Conservation (phyloP, 768 basidiomycete species). For the Mrakia gelida region DNA sequence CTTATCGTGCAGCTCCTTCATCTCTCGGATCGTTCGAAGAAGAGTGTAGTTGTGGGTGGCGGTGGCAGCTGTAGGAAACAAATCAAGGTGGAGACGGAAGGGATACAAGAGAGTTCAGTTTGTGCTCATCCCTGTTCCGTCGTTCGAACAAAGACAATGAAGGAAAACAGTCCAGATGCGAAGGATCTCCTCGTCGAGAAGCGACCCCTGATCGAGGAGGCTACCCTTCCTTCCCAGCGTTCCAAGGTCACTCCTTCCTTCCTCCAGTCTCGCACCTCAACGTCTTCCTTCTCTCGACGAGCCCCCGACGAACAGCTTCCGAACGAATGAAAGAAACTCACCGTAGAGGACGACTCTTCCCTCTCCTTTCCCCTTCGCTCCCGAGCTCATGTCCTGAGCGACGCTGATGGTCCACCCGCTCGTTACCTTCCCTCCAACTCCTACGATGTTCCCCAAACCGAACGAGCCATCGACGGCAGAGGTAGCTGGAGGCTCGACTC, state of each 20-base stretch:
- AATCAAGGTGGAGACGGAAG: conserved; percentile 30
- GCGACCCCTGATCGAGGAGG: not conserved
- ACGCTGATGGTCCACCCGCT: conserved; percentile 16
- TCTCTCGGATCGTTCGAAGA: conserved; percentile 68
- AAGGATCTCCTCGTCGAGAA: not conserved
- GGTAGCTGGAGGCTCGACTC: not conserved
- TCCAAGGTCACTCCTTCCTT: too few species aligned
- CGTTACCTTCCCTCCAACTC: not conserved
- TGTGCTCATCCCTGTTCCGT: not conserved
- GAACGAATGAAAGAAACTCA: not conserved
- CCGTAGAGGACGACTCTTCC: conserved; percentile 22
- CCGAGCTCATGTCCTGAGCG: not conserved
- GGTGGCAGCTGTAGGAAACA: conserved; percentile 51
- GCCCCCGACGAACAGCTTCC: too few species aligned
- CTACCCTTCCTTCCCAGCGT: too few species aligned
- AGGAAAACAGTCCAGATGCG: not conserved
- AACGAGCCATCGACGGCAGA: not conserved
- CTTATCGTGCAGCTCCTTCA: conserved; percentile 75
- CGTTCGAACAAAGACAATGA: not conserved
- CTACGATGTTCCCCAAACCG: not conserved
- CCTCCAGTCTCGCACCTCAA: too few species aligned
- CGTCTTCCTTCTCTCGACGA: too few species aligned
- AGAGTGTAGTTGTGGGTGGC: conserved; percentile 86
- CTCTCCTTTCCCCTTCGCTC: not conserved
- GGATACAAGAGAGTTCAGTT: conserved; percentile 5